Evolutionary conservation across 768 basidiomycete species (phyloP).

Genomic region (Podaxis pistillaris): DNA sequence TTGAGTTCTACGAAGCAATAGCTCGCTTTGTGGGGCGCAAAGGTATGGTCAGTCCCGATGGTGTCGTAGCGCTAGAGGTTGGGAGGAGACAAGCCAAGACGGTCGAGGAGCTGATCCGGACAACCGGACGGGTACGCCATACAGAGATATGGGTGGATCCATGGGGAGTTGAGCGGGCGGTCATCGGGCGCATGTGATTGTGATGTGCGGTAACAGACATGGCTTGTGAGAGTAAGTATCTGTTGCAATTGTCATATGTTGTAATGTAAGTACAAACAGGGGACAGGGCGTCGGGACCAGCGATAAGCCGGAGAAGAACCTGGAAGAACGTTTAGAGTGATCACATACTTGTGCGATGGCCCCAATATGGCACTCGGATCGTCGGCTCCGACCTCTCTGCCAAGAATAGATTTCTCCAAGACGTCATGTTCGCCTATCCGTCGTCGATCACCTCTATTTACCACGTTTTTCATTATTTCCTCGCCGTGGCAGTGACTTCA

Average conservation of each 20-base stretch:
- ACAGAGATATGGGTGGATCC: conserved; percentile 79
- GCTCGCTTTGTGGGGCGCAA: conserved; percentile 52
- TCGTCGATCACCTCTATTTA: neutral
- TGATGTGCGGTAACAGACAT: neutral
- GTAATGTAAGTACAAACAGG: neutral
- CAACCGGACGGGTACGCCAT: conserved; percentile 40
- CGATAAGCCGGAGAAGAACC: neutral
- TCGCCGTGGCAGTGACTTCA: neutral
- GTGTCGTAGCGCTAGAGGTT: conserved; percentile 75
- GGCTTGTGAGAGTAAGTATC: neutral
- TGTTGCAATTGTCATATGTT: neutral
- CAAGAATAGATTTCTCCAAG: neutral
- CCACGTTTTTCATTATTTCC: neutral
- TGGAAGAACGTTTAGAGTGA: neutral
- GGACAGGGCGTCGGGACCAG: neutral
- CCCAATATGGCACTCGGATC: neutral
- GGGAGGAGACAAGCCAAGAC: conserved; percentile 68
- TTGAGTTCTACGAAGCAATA: conserved; percentile 73
- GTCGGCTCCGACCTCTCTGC: neutral
- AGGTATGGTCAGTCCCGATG: conserved; percentile 51
- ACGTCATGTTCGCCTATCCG: neutral
- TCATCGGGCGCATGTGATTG: conserved; percentile 51
- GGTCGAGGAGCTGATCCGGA: conserved; percentile 57
- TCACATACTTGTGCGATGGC: neutral
- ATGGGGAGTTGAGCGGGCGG: conserved; percentile 73